Evolutionary conservation across 306 rosid species (phyloP).

Genomic region (Abrus pulchellus): DNA sequence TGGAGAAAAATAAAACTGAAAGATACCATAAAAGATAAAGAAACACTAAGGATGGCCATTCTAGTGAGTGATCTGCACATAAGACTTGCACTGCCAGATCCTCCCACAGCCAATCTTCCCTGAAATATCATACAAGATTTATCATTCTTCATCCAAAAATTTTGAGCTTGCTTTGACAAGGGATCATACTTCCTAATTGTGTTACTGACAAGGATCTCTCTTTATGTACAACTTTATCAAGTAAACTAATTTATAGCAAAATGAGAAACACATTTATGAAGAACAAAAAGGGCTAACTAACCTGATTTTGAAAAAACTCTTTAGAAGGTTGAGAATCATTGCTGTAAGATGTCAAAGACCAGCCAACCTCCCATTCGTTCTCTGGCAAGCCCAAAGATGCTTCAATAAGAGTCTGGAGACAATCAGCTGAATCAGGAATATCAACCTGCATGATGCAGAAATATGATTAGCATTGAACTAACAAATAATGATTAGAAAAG

Average conservation of each 20-base stretch:
- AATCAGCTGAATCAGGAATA: constrained; percentile 71
- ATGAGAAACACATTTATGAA: not conserved
- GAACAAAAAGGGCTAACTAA: constrained; percentile 51
- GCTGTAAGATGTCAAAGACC: constrained; percentile 83
- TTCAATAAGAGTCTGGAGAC: constrained; percentile 78
- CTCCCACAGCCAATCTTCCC: constrained; percentile 64
- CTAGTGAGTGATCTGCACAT: constrained; percentile 73
- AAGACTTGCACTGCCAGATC: constrained; percentile 51
- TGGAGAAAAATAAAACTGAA: constrained; percentile 31
- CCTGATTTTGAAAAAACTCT: constrained; percentile 63
- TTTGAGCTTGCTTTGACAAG: constrained; percentile 43
- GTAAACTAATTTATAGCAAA: constrained; percentile 19
- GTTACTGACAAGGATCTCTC: constrained; percentile 18
- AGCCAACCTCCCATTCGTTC: constrained; percentile 93
- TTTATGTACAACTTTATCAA: constrained; percentile 12
- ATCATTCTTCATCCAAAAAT: constrained; percentile 49
- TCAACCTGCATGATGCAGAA: constrained; percentile 65
- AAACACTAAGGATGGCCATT: constrained; percentile 82
- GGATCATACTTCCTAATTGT: constrained; percentile 17
- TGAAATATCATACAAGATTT: constrained; percentile 56
- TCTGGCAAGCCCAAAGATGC: constrained; percentile 73
- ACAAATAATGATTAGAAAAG: not conserved
- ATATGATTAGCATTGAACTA: constrained; percentile 37
- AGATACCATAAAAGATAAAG: constrained; percentile 70
- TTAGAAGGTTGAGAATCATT: constrained; percentile 58